Evolutionary conservation across 345 rosid species (phyloP), one percentile per base, ranked within the genome.

Genomic region (Gossypium anomalum): DNA sequence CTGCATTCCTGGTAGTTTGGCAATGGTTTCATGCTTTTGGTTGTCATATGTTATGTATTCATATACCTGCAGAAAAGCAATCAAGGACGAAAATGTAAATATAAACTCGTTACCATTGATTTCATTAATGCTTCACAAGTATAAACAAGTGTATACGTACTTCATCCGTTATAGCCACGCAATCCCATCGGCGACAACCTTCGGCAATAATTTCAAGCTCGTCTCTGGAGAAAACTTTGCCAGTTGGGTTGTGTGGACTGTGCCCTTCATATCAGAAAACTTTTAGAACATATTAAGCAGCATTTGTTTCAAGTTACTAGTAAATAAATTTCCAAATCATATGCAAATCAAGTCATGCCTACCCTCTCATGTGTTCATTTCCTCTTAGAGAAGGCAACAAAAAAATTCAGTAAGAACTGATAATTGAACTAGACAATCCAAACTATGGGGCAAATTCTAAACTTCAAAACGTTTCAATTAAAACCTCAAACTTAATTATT

Each of bases 181-280:
- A 84, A 81, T 89, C 84, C 74, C 82, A 74, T 63, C 25, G 77
- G 78, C 86, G n/a, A 82, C 93, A 89, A 16, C 84, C 86, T 67
- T 48, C 74, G n/a, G 89, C 88, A 68, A 87, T 84, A 20, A 73
- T 75, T 79, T 84, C 84, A 22, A 86, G 93, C 82, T 87, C 90
- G 44, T 67, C 85, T 75, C 49, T 71, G 27, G 83, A 66, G 78
- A 89, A 89, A 78, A 87, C 89, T 78, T 87, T 89, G 73, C 93
- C 93, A n/a, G 89, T 87, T 47, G 93, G 91, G 78, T 89, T 89
- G 68, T 87, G 90, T 78, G 93, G 89, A 74, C 88, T 87, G 87
- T 70, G 45, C 74, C 74, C 79, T 60, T 74, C 74, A 53, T 62
- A 80, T 81, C 78, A 80, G 76, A 61, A 63, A 55, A 43, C 38